phyloP scores from a whole-genome alignment of 306 rosid genomes.

The Glycine soja region DNA sequence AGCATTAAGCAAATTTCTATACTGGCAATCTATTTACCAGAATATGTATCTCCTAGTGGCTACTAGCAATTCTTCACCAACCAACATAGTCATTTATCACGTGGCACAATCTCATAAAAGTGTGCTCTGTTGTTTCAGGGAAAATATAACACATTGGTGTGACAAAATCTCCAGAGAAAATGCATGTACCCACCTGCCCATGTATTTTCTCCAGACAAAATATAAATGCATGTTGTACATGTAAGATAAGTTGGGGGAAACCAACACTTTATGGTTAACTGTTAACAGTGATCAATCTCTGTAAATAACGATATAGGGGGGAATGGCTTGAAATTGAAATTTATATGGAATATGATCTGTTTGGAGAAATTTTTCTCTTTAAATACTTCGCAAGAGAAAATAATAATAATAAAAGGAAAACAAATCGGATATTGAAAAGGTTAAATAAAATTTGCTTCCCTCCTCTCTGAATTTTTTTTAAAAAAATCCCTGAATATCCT shows the following conservation, averaged over 20 bases:
- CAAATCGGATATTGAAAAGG: too few species aligned
- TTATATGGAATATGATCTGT: not conserved
- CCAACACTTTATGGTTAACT: not conserved
- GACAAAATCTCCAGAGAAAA: not conserved
- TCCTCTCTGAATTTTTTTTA: not conserved
- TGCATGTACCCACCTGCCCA: not conserved
- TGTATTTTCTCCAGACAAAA: not conserved
- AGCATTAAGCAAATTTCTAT: constrained; percentile 14
- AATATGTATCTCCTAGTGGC: constrained; percentile 26
- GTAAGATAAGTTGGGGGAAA: not conserved
- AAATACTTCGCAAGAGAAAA: too few species aligned
- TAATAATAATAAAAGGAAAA: too few species aligned
- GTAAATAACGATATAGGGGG: not conserved
- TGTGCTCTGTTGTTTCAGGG: not conserved
- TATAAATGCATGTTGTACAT: not conserved
- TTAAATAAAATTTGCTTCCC: too few species aligned
- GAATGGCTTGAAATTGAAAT: constrained; percentile 12
- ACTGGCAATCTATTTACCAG: constrained; percentile 2
- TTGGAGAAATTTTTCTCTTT: too few species aligned
- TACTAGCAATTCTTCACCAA: constrained; percentile 14
- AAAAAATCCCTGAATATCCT: too few species aligned
- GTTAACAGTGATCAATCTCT: not conserved
- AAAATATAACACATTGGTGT: constrained; percentile 11
- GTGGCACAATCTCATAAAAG: not conserved
- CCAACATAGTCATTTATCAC: not conserved